Percentiles rank a stretch among this genome's conserved stretches.
Conservation (phyloP, 306 rosid genomes). For the Vigna angularis region DNA sequence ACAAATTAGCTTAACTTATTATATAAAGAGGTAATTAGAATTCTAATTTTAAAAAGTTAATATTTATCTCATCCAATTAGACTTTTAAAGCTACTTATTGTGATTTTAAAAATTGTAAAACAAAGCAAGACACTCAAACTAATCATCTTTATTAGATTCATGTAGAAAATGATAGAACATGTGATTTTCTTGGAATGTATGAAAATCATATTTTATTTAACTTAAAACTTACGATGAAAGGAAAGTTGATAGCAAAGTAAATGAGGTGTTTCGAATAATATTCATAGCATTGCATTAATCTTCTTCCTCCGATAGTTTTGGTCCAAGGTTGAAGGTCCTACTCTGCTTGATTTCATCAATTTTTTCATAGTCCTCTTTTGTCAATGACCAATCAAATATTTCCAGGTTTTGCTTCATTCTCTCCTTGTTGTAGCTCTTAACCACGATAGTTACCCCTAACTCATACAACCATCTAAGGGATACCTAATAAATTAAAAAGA, state of each 20-base stretch:
- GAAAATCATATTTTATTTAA: not conserved
- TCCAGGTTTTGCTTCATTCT: constrained; percentile 59
- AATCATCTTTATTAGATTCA: too few relatives aligned
- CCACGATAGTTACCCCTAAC: constrained; percentile 48
- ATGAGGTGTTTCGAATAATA: not conserved
- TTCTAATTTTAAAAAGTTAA: too few relatives aligned
- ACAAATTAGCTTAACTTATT: too few relatives aligned
- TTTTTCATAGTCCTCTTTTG: constrained; percentile 48
- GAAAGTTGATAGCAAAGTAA: not conserved
- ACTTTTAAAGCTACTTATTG: too few relatives aligned
- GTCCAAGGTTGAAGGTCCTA: not conserved
- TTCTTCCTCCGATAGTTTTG: constrained; percentile 43
- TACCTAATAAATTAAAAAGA: constrained; percentile 39
- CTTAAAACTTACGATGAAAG: not conserved
- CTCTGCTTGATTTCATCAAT: constrained; percentile 44
- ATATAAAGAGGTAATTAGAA: too few relatives aligned
- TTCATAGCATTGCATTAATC: not conserved
- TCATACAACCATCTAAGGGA: constrained; percentile 60
- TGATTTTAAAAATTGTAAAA: too few relatives aligned
- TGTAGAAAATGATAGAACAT: too few relatives aligned
- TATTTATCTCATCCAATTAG: too few relatives aligned
- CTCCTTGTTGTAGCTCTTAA: constrained; percentile 62
- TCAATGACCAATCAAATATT: constrained; percentile 62
- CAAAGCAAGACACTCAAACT: too few relatives aligned
- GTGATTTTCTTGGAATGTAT: too few relatives aligned